Base-by-base conservation (phyloP, 2,329 filamentous ascomycete species). In the Neonectria punicea region DNA sequence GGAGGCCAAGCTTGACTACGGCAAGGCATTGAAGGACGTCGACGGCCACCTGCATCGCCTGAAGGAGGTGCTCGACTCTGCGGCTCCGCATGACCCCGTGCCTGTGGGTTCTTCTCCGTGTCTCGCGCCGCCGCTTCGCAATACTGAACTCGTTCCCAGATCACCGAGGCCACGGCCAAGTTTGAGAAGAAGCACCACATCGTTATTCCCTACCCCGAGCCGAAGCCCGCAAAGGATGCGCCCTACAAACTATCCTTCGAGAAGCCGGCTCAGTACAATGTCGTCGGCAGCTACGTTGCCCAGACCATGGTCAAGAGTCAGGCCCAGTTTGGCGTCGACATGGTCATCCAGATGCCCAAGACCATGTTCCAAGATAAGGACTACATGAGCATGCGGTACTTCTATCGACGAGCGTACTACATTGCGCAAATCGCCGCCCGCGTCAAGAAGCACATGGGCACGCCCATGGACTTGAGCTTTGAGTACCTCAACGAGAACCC, bases 401-500 rank as follows among this genome's bases (percentile, higher is more conserved):
- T 98, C 76, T 94, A 98, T 81, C 97, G 97, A 75, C 86, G 94
- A 68, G 92, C 96, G 13, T 98, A 95, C 79, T 98, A 97, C 76
- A 82, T 98, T 55, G 93, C 94, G 36, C 93, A 92, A 69, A 83
- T 98, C 61, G 90, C 93, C 14, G 89, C 88, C 32, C 89, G 87
- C 5, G 82, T 98, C 57, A 88, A 89, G 68, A 83, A 86, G 41
- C 80, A 86, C 4, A 79, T 89, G 50, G 82, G 81, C 4, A 78
- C 85, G 16, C 80, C 82, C 1, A 84, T 91, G 70, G 82, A 87
- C 14, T 73, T 92, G 49, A 82, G 82, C 5, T 97, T 91, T 78
- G 87, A 88, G 63, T 84, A 86, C 68, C 81, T 93, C 55, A 86
- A 93, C 75, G 92, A 92, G 67, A 95, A 97, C 75, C 84, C 83